These are phyloP conservation scores for Tylopilus cervinicoccineus DNA, from an alignment of 768 basidiomycete species.

Conservation along the genomic window DNA sequence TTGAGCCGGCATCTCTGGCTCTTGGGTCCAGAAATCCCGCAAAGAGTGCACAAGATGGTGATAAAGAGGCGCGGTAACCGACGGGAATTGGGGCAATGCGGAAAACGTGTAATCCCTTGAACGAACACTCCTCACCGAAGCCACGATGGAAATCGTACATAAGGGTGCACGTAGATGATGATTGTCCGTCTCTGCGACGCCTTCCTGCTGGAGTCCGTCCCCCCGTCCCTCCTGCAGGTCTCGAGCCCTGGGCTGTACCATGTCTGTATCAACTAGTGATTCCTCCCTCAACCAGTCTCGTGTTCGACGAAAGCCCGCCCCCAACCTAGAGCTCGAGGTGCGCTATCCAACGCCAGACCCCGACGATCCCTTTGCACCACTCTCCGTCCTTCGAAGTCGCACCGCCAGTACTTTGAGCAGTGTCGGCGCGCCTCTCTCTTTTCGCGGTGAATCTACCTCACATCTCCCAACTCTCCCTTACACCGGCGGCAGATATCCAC, in stretches of 20 bases:
- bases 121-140: constrained; percentile 30
- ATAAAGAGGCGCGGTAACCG: constrained; percentile 28
- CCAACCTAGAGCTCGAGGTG: constrained; percentile 44
- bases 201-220: constrained; percentile 17
- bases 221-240: constrained; percentile 11
- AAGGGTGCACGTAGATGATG: constrained; percentile 18
- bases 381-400: constrained; percentile 60
- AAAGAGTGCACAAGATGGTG: constrained; percentile 20
- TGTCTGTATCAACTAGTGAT: constrained; percentile 29
- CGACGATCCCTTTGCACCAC: constrained; percentile 64
- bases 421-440: constrained; percentile 25
- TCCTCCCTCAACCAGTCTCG: constrained; percentile 23
- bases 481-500: constrained; percentile 30
- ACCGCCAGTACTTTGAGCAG: constrained; percentile 41
- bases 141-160: constrained; percentile 34
- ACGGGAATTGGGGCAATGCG: constrained; percentile 31
- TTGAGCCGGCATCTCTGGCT: neutral
- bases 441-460: constrained; percentile 28
- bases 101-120: constrained; percentile 22
- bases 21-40: constrained; percentile 18
- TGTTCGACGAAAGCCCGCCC: constrained; percentile 52
- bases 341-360: constrained; percentile 69
- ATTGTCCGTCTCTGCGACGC: constrained; percentile 5
- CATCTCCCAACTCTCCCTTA: constrained; percentile 31
- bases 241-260: constrained; percentile 21